Percentiles rank a stretch among this genome's conserved stretches.
Evolutionary conservation across 805 yeast species (phyloP).

Genomic region (Pichia scutulata): DNA sequence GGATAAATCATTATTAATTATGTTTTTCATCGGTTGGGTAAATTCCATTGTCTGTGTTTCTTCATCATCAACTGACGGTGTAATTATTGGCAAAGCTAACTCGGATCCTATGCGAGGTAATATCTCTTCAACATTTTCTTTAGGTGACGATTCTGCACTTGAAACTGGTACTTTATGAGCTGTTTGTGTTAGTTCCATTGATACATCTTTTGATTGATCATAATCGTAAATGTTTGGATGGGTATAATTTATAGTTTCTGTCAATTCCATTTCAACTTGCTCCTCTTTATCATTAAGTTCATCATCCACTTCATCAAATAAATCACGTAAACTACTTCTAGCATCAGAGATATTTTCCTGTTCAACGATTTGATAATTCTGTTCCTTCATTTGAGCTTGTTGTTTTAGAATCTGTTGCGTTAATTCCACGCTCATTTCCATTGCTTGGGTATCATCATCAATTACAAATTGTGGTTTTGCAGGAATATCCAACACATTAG

Average conservation of each 20-base stretch:
- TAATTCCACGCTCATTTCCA: conserved; percentile 23
- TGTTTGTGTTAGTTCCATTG: conserved; percentile 1
- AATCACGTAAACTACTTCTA: conserved; percentile 5
- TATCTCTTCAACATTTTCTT: not conserved
- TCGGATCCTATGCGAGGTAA: not conserved
- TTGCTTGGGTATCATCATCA: conserved; percentile 24
- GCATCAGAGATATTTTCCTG: not conserved
- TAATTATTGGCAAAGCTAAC: not conserved
- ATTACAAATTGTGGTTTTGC: conserved; percentile 4
- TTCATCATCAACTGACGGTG: conserved; percentile 3
- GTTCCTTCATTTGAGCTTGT: conserved; percentile 7
- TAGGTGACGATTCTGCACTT: not conserved
- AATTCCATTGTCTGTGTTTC: conserved; percentile 15
- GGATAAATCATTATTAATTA: not conserved
- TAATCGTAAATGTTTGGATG: not conserved
- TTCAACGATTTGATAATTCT: not conserved
- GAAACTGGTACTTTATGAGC: not conserved
- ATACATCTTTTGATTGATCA: not conserved
- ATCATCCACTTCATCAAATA: conserved; percentile 10
- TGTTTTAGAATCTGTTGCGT: conserved; percentile 18
- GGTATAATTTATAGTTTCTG: not conserved
- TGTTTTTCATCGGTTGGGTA: conserved; percentile 8
- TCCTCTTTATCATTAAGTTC: not conserved
- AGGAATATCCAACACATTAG: not conserved
- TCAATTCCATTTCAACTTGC: conserved; percentile 5